Evolutionary conservation across 148 eudicot species (phyloP), one percentile per base, ranked within the genome.

Genomic region (Diospyros kaki): DNA sequence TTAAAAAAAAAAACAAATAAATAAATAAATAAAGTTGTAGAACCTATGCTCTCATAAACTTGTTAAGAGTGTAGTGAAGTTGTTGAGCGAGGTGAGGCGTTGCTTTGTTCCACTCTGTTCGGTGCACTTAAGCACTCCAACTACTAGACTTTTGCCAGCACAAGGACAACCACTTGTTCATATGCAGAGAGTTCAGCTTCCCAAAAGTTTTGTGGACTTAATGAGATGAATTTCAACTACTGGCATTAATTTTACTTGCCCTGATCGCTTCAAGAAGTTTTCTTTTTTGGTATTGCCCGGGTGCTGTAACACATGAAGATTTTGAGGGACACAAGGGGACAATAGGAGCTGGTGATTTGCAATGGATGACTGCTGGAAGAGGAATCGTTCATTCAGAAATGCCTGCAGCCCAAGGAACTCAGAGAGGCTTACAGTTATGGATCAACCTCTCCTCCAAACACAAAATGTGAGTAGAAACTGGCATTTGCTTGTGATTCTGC

Each of bases 281-380:
- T 4, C 59, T 41, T 18, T 4, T 9, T 50, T 68, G 17, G 2
- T 46, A 14, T 43, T 10, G 40, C 1, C 68, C 89, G 98, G 98
- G 98, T 72, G 88, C 87, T 43, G 75, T 91, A 15, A 86, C 86
- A 60, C 98, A 93, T 78, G 98, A 91, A 77, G 98, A 93, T 78
- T 93, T 91, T 81, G 94, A 83, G 58, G 98, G 98, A 15, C 89
- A 89, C 50, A 91, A 87, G 64, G 98, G 98, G 18, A 93, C 82
- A 38, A 91, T 93, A 64, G 85, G 81, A 68, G 86, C 83, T 2
- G 98, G 97, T 68, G 98, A 88, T 70, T 69, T 93, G 78, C 98
- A 93, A 62, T 93, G 98, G 98, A 93, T 89, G 98, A 93, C 98
- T 41, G 98, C 98, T 8, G 97, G 98, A 69, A 85, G 97, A 87